A percentile compares a stretch with the other conserved stretches of the same genome.
phyloP scores from a whole-genome alignment of 2,329 filamentous ascomycete genomes.

The Ophiocordyceps camponoti-floridani region DNA sequence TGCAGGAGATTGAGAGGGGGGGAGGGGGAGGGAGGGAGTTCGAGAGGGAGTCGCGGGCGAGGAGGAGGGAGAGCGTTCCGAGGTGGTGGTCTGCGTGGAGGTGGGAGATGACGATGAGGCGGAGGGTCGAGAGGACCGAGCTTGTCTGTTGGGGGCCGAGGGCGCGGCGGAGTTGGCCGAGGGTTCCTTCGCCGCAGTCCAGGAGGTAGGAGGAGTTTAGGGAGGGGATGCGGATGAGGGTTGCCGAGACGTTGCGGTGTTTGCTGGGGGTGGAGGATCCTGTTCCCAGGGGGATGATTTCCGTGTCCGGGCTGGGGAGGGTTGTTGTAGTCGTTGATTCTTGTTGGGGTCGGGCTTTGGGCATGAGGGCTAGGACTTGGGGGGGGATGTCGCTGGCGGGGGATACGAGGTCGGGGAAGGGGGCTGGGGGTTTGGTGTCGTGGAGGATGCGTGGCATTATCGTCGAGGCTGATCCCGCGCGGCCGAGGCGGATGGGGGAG shows the following conservation, averaged over 20 bases:
- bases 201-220: constrained; percentile 80
- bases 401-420: constrained; percentile 26
- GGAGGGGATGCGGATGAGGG: constrained; percentile 66
- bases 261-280: constrained; percentile 82
- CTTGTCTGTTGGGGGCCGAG: constrained; percentile 47
- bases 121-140: constrained; percentile 60
- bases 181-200: constrained; percentile 81
- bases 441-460: constrained; percentile 28
- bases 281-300: constrained; percentile 77
- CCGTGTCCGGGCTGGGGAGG: constrained; percentile 59
- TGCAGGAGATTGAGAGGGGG: too few species aligned
- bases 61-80: constrained; percentile 13
- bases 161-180: constrained; percentile 68
- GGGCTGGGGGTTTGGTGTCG: constrained; percentile 25
- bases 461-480: constrained; percentile 24
- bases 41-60: too few species aligned
- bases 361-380: too few species aligned
- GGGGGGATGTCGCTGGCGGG: constrained; percentile 28
- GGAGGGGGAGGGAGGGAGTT: too few species aligned
- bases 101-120: constrained; percentile 83
- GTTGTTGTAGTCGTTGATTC: too few species aligned
- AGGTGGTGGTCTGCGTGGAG: constrained; percentile 93
- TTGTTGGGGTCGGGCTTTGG: too few species aligned
- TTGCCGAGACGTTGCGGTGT: constrained; percentile 87
- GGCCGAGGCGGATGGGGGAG: constrained; percentile 19